A percentile compares a stretch with the other conserved stretches of the same genome.
phyloP scores from a whole-genome alignment of 202 grass and related monocot species.

The Zoysia matrella region DNA sequence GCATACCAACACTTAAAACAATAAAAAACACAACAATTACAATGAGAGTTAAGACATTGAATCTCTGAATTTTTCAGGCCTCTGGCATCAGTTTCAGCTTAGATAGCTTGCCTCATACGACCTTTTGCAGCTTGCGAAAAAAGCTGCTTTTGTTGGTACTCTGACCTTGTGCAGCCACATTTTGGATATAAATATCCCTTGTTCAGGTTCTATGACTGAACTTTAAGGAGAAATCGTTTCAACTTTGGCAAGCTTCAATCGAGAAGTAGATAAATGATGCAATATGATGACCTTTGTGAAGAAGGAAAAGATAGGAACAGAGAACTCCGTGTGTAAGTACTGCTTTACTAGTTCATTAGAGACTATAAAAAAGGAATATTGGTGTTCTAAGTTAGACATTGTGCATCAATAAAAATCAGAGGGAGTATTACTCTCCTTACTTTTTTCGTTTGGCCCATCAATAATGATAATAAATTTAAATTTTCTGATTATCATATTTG shows the following conservation, averaged over 20 bases:
- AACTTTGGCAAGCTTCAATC: neutral
- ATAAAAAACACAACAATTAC: neutral
- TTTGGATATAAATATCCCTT: neutral
- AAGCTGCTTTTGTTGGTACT: neutral
- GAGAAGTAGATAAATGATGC: neutral
- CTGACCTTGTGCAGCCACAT: neutral
- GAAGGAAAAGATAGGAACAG: no score
- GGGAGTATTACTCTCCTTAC: no score
- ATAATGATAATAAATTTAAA: no score
- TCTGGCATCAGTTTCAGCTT: neutral
- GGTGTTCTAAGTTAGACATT: neutral
- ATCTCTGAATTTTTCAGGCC: neutral
- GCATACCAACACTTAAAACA: neutral
- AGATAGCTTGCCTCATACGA: neutral
- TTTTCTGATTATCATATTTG: no score
- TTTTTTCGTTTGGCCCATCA: no score
- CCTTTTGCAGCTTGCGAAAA: neutral
- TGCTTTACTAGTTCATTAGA: neutral
- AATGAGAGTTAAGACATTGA: neutral
- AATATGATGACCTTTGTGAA: no score
- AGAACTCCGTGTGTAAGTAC: neutral
- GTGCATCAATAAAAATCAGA: neutral
- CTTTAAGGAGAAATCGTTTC: neutral
- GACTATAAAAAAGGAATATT: neutral
- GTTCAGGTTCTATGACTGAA: neutral